Percentiles rank a stretch among this genome's conserved stretches.
phyloP scores from a whole-genome alignment of 2,329 filamentous ascomycete genomes.

The Leptographium flavum region DNA sequence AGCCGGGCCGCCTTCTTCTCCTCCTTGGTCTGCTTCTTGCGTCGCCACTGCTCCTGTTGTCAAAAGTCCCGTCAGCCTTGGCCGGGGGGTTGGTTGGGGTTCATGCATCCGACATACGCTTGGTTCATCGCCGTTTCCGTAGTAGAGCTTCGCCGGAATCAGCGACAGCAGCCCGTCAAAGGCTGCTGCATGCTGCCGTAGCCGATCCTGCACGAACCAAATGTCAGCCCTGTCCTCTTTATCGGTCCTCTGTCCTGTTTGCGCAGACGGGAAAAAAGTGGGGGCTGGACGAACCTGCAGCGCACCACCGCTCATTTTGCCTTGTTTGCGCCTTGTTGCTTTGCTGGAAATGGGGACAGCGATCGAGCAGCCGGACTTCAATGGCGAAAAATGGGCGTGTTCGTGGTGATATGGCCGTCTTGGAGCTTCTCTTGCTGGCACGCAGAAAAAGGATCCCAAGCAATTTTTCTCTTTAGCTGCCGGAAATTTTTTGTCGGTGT shows the following conservation, averaged over 20 bases:
- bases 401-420: background rate
- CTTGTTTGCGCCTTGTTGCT: background rate
- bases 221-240: background rate
- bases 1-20: conserved; percentile 44
- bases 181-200: conserved; percentile 50
- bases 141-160: conserved; percentile 84
- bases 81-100: background rate
- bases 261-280: background rate
- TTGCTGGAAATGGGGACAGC: background rate
- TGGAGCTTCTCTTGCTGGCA: background rate
- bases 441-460: background rate
- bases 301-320: conserved; percentile 10
- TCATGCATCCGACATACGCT: conserved; percentile 47
- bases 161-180: conserved; percentile 79
- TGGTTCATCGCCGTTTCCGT: conserved; percentile 69
- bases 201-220: conserved; percentile 31
- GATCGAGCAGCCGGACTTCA: too few relatives aligned
- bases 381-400: too few relatives aligned
- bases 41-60: conserved; percentile 74
- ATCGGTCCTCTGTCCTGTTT: background rate
- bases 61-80: background rate
- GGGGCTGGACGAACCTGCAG: conserved; percentile 10
- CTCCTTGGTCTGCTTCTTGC: conserved; percentile 91
- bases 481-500: conserved; percentile 14
- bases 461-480: conserved; percentile 3